Evolutionary conservation across 2,329 filamentous ascomycete genomes (phyloP).

Genomic region (Fusarium sp.): DNA sequence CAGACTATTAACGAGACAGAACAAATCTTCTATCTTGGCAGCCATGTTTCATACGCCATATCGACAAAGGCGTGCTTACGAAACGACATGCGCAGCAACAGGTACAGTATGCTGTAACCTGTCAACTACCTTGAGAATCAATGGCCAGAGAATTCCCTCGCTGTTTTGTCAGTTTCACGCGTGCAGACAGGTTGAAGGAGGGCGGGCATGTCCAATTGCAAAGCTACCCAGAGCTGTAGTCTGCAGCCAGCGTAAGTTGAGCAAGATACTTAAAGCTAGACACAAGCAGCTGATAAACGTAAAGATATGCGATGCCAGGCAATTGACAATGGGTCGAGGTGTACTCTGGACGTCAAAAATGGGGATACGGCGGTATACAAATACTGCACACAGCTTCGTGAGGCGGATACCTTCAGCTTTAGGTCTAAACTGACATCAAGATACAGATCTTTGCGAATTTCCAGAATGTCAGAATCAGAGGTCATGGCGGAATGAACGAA

Average conservation of each 20-base stretch:
- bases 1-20: not conserved
- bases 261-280: not conserved
- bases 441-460: constrained; percentile 50
- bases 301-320: constrained; percentile 46
- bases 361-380: constrained; percentile 25
- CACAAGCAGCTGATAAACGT: constrained; percentile 13
- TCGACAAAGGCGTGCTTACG: constrained; percentile 3
- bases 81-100: constrained; percentile 40
- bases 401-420: not conserved
- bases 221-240: constrained; percentile 44
- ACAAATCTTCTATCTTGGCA: not conserved
- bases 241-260: constrained; percentile 48
- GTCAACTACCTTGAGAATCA: constrained; percentile 26
- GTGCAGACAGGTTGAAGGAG: constrained; percentile 46
- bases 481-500: constrained; percentile 34
- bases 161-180: constrained; percentile 47
- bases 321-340: constrained; percentile 44
- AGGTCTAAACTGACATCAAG: constrained; percentile 1
- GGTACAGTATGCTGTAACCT: constrained; percentile 44
- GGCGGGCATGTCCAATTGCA: constrained; percentile 38
- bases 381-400: constrained; percentile 50
- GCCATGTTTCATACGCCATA: constrained; percentile 17
- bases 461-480: constrained; percentile 45
- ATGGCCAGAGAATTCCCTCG: constrained; percentile 36
- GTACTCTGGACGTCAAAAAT: constrained; percentile 42